Evolutionary conservation across 2,329 filamentous ascomycete genomes (phyloP).

Genomic region (Venturiaceae sp.): DNA sequence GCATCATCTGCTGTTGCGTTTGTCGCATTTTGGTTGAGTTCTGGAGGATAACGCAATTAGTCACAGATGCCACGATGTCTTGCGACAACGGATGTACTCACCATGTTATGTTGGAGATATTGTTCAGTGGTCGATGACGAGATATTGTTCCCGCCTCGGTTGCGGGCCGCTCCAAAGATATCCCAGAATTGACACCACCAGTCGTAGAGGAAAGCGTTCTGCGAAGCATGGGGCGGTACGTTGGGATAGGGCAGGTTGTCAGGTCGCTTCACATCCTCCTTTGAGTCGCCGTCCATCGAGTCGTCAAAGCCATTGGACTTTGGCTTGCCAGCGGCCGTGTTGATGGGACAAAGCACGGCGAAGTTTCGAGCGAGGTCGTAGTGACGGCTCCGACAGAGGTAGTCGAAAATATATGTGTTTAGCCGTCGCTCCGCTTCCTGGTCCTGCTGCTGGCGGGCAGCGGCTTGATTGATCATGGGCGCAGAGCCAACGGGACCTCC

Average conservation of each 20-base stretch:
- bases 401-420: slow-evolving; percentile 87
- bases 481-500: slow-evolving; percentile 55
- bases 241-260: slow-evolving; percentile 71
- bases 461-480: slow-evolving; percentile 15
- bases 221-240: slow-evolving; percentile 53
- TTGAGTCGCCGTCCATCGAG: slow-evolving; percentile 72
- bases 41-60: neutral
- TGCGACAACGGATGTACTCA: slow-evolving; percentile 31
- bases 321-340: slow-evolving; percentile 50
- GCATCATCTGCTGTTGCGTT: slow-evolving; percentile 46
- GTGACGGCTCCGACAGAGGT: slow-evolving; percentile 79
- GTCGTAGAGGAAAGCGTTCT: slow-evolving; percentile 83
- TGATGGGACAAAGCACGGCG: slow-evolving; percentile 40
- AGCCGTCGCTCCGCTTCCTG: slow-evolving; percentile 26
- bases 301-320: slow-evolving; percentile 39
- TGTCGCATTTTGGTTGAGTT: slow-evolving; percentile 19
- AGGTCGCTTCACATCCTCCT: slow-evolving; percentile 69
- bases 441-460: slow-evolving; percentile 6
- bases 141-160: neutral
- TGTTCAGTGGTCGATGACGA: slow-evolving; percentile 36
- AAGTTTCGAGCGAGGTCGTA: slow-evolving; percentile 71
- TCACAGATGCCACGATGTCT: neutral
- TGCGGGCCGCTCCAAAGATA: slow-evolving; percentile 66
- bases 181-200: slow-evolving; percentile 99
- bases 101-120: slow-evolving; percentile 78